Base-by-base conservation (phyloP, 1,139 yeast species). In the Suhomyces ambrosiae region DNA sequence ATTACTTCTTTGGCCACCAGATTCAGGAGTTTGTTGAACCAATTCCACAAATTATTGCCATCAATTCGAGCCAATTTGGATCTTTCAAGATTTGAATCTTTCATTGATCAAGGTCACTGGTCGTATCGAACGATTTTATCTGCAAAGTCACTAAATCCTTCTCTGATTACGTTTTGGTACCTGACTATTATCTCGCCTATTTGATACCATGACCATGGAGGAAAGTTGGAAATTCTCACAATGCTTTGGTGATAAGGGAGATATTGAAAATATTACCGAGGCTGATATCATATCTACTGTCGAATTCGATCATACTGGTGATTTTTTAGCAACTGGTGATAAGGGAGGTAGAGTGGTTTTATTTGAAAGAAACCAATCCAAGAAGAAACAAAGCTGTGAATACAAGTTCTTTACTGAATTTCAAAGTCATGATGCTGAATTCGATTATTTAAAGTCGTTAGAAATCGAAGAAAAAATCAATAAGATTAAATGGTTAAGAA, bases 201-300 rank as follows among this genome's bases (percentile, higher is more conserved):
- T 18, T 18, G 21, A 18, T 18, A 18, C 8, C 32, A 44, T 44
- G 48, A 38, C 49, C 11, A 27, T 27, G 40, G 52, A 49, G 35
- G 74, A 68, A 43, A 57, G 65, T 30, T 79, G 84, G 84, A 84
- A 82, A 60, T 84, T 86, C 58, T 82, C 89, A 50, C 92, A 84
- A 65, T 92, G 99, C 63, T 92, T 92, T 71, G 99, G 99, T 48
- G 98, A 92, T 64, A 92, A 94, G 63, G 96, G 96, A 30, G 99
- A 92, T 60, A 86, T 90, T 47, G 97, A 92, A 51, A 86, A 83
- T 57, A 87, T 90, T 54, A 92, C 97, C 3, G 99, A 92, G 61
- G 97, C 97, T 7, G 99, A 94, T 63, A 90, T 94, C 56, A 92
- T 94, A 46, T 86, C 97, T 18, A 88, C 98, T 2, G 97, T 94